These are phyloP conservation scores for Sclerotinia glacialis DNA, from an alignment of 2,329 filamentous ascomycete genomes.

Conservation along the genomic window DNA sequence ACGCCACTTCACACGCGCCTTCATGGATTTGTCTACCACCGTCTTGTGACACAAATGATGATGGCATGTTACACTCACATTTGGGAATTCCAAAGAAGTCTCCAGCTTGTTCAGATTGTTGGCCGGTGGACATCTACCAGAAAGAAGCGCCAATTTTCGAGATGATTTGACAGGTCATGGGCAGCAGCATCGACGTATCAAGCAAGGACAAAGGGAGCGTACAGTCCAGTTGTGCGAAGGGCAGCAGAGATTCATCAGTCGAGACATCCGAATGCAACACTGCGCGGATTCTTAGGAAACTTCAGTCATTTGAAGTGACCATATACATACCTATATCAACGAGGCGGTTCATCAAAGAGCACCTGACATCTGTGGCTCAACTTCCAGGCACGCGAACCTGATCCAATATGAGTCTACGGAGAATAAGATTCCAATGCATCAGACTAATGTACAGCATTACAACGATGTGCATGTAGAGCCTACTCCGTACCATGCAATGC, in stretches of 20 bases:
- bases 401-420: slow-evolving; percentile 1
- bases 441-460: not conserved
- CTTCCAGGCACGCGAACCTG: not conserved
- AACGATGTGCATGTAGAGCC: not conserved
- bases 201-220: not conserved
- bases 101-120: not conserved
- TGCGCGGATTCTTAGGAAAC: not conserved
- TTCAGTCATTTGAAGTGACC: not conserved
- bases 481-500: not conserved
- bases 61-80: not conserved
- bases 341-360: not conserved
- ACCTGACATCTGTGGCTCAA: not conserved
- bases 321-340: not conserved
- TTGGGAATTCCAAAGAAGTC: not conserved
- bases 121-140: not conserved
- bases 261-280: not conserved
- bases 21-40: not conserved
- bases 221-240: not conserved
- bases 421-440: slow-evolving; percentile 5
- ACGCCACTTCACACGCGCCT: not conserved
- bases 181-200: too few relatives aligned
- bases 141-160: not conserved
- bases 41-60: not conserved
- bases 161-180: not conserved
- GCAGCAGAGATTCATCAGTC: not conserved